Evolutionary conservation across 1,139 yeast species (phyloP).

Genomic region (Sugiyamaella paludigena): DNA sequence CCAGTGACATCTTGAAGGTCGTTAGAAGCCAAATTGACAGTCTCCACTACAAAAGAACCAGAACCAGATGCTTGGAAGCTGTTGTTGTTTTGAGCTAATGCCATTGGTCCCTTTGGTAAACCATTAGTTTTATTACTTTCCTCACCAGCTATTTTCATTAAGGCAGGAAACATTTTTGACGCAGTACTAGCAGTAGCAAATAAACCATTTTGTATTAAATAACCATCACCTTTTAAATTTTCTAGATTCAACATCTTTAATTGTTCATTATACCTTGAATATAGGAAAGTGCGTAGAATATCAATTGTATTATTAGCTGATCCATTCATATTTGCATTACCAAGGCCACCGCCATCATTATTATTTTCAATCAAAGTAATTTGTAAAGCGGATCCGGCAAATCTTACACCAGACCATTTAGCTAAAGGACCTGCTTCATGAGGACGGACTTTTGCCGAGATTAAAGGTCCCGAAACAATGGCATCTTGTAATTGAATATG

Average conservation of each 20-base stretch:
- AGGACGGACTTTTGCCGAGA: constrained; percentile 58
- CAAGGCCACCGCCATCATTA: constrained; percentile 19
- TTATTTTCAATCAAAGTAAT: constrained; percentile 45
- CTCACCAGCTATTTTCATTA: constrained; percentile 74
- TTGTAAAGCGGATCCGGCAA: constrained; percentile 70
- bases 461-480: constrained; percentile 41
- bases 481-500: constrained; percentile 55
- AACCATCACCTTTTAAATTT: constrained; percentile 65
- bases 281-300: constrained; percentile 58
- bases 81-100: too few relatives aligned
- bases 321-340: neutral
- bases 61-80: neutral
- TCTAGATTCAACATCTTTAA: constrained; percentile 67
- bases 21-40: constrained; percentile 75
- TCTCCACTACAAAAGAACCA: constrained; percentile 47
- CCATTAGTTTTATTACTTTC: constrained; percentile 39
- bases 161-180: constrained; percentile 85
- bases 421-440: constrained; percentile 58
- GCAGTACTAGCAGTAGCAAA: constrained; percentile 56
- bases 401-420: constrained; percentile 71
- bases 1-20: constrained; percentile 59
- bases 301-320: constrained; percentile 46
- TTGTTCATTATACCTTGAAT: constrained; percentile 63
- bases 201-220: constrained; percentile 59
- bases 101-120: too few relatives aligned